Evolutionary conservation across 129 eudicot species (phyloP).

Genomic region (Ambrosia artemisiifolia): DNA sequence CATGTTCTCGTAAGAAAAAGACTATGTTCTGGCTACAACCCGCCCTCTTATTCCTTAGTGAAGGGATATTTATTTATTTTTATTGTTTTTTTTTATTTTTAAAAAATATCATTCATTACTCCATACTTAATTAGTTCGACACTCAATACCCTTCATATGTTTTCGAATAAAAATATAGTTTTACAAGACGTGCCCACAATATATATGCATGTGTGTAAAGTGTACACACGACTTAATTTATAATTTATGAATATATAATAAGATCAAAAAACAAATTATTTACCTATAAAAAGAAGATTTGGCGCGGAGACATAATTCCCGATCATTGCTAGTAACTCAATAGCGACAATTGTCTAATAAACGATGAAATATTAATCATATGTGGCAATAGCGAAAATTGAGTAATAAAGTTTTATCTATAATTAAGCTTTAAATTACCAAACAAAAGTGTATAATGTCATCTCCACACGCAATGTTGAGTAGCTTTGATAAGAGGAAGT

Average conservation of each 20-base stretch:
- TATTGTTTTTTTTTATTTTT: too few relatives aligned
- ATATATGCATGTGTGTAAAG: background rate
- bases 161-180: too few relatives aligned
- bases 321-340: slow-evolving; percentile 40
- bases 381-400: background rate
- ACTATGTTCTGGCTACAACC: too few relatives aligned
- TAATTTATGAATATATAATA: background rate
- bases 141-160: too few relatives aligned
- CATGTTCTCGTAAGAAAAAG: too few relatives aligned
- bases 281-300: slow-evolving; percentile 61
- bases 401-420: background rate
- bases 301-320: slow-evolving; percentile 48
- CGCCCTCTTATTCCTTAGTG: too few relatives aligned
- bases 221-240: background rate
- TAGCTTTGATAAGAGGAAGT: slow-evolving; percentile 28
- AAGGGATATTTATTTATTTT: too few relatives aligned
- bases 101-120: too few relatives aligned
- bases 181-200: too few relatives aligned
- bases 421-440: slow-evolving; percentile 33
- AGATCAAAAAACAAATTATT: background rate
- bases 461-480: slow-evolving; percentile 56
- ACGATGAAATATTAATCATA: background rate
- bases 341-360: slow-evolving; percentile 40
- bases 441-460: slow-evolving; percentile 36
- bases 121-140: too few relatives aligned